Evolutionary conservation across 305 asterid species (phyloP), one percentile per base, ranked within the genome.

Genomic region (Rubia peregrina): DNA sequence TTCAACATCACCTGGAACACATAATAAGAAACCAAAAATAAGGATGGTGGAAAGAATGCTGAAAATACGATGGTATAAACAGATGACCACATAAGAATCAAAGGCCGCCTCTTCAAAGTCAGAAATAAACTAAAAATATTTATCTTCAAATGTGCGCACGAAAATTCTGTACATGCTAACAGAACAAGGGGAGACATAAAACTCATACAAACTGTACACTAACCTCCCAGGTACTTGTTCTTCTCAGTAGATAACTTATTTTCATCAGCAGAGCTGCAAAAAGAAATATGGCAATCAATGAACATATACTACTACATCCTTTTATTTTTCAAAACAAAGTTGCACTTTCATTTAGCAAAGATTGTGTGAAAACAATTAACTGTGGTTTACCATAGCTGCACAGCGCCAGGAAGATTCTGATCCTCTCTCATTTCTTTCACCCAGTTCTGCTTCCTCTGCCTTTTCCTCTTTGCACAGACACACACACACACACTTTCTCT

Each of bases 171-270:
- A 14, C 7, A 41, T 56, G 43, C 69, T 59, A 24, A 12, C 14
- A 38, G 51, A 41, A n/a, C 24, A 64, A 43, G 16, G 21, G 67
- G 24, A 16, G 16, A 61, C 16, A 33, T 61, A 14, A 11, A 40
- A 17, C 24, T 8, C 11, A 0, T 13, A 40, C 14, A 6, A 9
- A 33, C 40, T 63, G 13, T 67, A 40, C 43, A 73, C 88, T 30
- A 67, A 88, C 98, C 97, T 88, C 98, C 97, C 76, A 94, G 96
- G 77, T 94, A 94, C 80, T 94, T 94, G 85, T 96, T 91, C 86
- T 89, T 94, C 90, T 94, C 98, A 26, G 91, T 94, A 21, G 96
- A 91, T 70, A 94, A 78, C 88, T 94, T 94, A 72, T 91, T 87
- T 7, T 92, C 97, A 79, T 94, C 96, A n/a, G 96, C 96, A 71